Conservation (phyloP, 2,329 filamentous ascomycete species). For the Aureobasidium pullulans region DNA sequence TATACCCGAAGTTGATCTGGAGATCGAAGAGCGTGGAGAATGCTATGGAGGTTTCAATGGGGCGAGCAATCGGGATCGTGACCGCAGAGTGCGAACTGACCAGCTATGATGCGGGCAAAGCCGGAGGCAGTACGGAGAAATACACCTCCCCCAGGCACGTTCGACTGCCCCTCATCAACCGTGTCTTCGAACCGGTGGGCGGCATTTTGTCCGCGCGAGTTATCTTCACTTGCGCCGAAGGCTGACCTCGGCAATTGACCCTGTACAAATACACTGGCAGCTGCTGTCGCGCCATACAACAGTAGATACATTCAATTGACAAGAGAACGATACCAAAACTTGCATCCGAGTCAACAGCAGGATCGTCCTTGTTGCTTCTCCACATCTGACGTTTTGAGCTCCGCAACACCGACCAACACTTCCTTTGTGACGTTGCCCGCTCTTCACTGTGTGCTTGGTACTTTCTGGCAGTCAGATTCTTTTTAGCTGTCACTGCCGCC, state of each 20-base stretch:
- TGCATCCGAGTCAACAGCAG: neutral
- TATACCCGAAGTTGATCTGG: neutral
- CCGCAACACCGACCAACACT: slow-evolving; percentile 14
- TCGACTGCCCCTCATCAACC: neutral
- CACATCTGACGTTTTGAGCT: slow-evolving; percentile 15
- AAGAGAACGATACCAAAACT: neutral
- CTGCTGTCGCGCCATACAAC: neutral
- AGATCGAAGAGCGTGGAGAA: neutral
- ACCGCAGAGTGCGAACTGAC: neutral
- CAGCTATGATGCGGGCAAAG: slow-evolving; percentile 2
- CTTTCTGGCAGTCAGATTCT: neutral
- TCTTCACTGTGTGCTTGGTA: neutral
- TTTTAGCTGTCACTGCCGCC: slow-evolving; percentile 4
- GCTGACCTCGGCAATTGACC: slow-evolving; percentile 1
- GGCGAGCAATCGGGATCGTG: neutral
- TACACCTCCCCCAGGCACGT: neutral
- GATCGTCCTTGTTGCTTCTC: slow-evolving; percentile 10
- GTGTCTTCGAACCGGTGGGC: neutral
- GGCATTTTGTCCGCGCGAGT: slow-evolving; percentile 9
- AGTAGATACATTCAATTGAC: neutral
- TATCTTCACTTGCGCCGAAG: slow-evolving; percentile 3
- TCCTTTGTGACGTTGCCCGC: neutral
- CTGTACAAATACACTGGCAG: neutral
- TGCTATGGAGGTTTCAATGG: neutral
- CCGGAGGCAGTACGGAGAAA: slow-evolving; percentile 3